Evolutionary conservation across 208 protist species (phyloP).

Genomic region (Polymyxa betae): DNA sequence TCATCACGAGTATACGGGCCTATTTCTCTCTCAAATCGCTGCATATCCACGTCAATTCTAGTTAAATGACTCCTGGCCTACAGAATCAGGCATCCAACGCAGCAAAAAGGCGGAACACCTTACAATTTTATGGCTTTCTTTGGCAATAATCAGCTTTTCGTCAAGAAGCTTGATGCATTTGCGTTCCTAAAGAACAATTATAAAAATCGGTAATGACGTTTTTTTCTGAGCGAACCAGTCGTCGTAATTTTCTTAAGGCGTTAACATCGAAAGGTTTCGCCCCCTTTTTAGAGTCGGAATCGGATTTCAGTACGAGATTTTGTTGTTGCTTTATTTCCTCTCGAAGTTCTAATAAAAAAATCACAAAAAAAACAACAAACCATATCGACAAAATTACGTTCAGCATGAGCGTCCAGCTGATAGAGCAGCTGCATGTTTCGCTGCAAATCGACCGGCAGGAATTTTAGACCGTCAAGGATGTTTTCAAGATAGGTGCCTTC

Average conservation of each 20-base stretch:
- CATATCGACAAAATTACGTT: neutral
- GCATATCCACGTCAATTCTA: neutral
- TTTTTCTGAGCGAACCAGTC: neutral
- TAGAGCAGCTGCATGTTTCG: constrained; percentile 51
- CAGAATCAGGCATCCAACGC: neutral
- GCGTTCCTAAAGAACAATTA: neutral
- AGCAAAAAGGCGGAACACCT: neutral
- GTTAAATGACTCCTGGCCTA: constrained; percentile 46
- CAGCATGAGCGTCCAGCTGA: constrained; percentile 40
- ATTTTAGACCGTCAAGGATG: constrained; percentile 47
- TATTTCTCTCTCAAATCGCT: neutral
- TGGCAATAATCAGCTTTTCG: constrained; percentile 41
- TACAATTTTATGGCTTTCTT: constrained; percentile 45
- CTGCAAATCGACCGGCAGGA: constrained; percentile 34
- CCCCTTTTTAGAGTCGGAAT: neutral
- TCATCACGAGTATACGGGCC: constrained; percentile 31
- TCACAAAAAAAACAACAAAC: neutral
- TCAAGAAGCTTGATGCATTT: constrained; percentile 48
- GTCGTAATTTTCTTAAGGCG: constrained; percentile 7
- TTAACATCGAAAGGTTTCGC: neutral
- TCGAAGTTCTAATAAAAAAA: neutral
- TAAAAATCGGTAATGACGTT: neutral
- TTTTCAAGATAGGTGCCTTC: constrained; percentile 47
- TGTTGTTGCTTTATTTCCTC: neutral
- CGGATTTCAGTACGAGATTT: neutral